Percentiles rank a stretch among this genome's conserved stretches.
Conservation (phyloP, 768 basidiomycete species). For the Tricholoma hemisulphureum region DNA sequence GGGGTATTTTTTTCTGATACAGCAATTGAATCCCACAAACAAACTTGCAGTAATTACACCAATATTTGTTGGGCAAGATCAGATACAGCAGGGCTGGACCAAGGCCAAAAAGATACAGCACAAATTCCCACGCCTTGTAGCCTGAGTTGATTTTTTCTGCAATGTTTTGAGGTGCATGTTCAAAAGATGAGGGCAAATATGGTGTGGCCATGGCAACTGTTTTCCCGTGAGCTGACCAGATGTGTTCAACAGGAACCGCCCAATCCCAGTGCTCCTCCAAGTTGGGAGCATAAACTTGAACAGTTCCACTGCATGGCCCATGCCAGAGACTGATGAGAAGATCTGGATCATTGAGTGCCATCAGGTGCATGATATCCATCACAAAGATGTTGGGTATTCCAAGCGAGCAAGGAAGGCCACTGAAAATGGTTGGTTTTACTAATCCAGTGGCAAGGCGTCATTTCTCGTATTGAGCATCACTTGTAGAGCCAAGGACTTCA, state of each 20-base stretch:
- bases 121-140: slow-evolving; percentile 39
- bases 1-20: slow-evolving; percentile 22
- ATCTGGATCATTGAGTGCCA: not conserved
- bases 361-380: not conserved
- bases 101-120: slow-evolving; percentile 32
- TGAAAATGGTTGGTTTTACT: not conserved
- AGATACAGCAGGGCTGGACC: slow-evolving; percentile 29
- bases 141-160: slow-evolving; percentile 37
- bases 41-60: slow-evolving; percentile 31
- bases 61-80: slow-evolving; percentile 29
- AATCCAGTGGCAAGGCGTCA: not conserved
- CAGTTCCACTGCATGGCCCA: too few species aligned
- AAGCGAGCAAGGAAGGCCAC: not conserved
- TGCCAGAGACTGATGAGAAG: not conserved
- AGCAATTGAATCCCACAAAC: slow-evolving; percentile 27
- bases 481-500: too few species aligned
- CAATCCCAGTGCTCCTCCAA: not conserved
- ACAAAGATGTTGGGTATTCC: not conserved
- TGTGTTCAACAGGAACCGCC: not conserved
- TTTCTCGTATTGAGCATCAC: slow-evolving; percentile 3
- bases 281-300: not conserved
- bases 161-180: slow-evolving; percentile 24
- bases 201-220: slow-evolving; percentile 6
- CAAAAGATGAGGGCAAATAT: slow-evolving; percentile 21
- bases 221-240: slow-evolving; percentile 12